phyloP scores from a whole-genome alignment of 2,329 filamentous ascomycete species.

The Delphinella strobiligena region DNA sequence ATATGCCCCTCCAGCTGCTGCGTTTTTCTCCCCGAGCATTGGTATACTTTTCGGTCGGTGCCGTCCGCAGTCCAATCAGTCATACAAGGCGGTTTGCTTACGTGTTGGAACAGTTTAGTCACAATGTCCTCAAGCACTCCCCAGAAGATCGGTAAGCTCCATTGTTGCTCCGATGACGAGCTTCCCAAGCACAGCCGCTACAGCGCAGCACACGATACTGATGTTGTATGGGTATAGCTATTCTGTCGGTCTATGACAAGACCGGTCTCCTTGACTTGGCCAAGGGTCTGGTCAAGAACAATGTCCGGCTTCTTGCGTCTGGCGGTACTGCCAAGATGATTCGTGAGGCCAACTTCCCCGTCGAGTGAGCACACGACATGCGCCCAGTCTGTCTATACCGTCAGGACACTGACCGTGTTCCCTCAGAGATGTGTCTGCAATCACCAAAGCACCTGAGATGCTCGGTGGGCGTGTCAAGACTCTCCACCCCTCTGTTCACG shows the following conservation, averaged over 20 bases:
- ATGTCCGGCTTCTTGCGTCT: slow-evolving; percentile 86
- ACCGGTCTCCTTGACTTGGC: slow-evolving; percentile 86
- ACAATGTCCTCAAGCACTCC: slow-evolving; percentile 4
- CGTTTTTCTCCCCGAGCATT: neutral
- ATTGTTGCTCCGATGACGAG: neutral
- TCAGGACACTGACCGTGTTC: neutral
- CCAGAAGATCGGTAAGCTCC: slow-evolving; percentile 9
- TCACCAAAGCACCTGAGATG: slow-evolving; percentile 93
- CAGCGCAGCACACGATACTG: too few species aligned
- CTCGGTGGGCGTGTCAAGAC: slow-evolving; percentile 88
- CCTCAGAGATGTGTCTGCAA: slow-evolving; percentile 85
- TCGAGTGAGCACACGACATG: slow-evolving; percentile 54
- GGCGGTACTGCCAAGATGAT: slow-evolving; percentile 95
- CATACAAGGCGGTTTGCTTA: neutral
- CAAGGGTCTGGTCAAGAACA: slow-evolving; percentile 77
- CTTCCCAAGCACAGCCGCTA: too few species aligned
- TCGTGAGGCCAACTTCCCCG: slow-evolving; percentile 85
- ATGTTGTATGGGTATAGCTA: too few species aligned
- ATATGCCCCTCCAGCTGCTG: neutral
- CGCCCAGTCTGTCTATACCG: slow-evolving; percentile 2
- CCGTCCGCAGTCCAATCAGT: neutral
- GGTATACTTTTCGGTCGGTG: neutral
- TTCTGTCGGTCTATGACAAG: slow-evolving; percentile 98
- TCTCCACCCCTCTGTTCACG: slow-evolving; percentile 67
- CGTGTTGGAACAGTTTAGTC: neutral